Percentiles rank a stretch among this genome's conserved stretches.
Evolutionary conservation across 139 green algal species (phyloP).

Genomic region (Chlamydomonas applanata): DNA sequence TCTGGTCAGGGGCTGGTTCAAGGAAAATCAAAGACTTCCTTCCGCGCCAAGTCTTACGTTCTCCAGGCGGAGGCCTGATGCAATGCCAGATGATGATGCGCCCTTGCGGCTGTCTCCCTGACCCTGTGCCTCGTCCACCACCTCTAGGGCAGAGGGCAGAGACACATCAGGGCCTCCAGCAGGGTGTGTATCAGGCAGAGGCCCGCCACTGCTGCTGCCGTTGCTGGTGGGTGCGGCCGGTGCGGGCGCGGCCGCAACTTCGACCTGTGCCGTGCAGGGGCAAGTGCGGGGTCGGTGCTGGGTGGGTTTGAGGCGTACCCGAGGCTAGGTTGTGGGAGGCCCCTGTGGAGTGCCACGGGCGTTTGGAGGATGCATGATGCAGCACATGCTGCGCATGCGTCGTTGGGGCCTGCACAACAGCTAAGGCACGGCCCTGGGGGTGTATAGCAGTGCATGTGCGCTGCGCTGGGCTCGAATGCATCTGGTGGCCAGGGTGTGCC

Average conservation of each 20-base stretch:
- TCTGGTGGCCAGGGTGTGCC: no score
- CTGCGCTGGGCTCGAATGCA: no score
- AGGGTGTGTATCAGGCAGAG: background rate
- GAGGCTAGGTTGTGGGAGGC: background rate
- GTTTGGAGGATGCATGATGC: no score
- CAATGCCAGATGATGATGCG: slow-evolving; percentile 45
- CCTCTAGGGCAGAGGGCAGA: slow-evolving; percentile 4
- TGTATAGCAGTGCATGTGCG: no score
- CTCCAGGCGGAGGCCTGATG: slow-evolving; percentile 71
- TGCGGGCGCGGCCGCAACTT: background rate
- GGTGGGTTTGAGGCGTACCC: background rate
- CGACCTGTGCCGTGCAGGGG: no score
- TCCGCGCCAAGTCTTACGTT: slow-evolving; percentile 54
- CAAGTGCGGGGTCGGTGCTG: background rate
- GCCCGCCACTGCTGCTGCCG: background rate
- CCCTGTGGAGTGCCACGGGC: no score
- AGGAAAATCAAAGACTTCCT: no score
- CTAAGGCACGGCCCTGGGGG: no score
- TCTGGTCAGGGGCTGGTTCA: no score
- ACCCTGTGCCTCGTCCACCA: background rate
- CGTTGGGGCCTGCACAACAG: no score
- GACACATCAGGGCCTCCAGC: background rate
- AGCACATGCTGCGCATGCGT: no score
- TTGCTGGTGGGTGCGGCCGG: background rate
- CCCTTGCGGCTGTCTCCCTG: background rate